phyloP scores from a whole-genome alignment of 352 stramenopile species.

The Phytophthora palmivora region DNA sequence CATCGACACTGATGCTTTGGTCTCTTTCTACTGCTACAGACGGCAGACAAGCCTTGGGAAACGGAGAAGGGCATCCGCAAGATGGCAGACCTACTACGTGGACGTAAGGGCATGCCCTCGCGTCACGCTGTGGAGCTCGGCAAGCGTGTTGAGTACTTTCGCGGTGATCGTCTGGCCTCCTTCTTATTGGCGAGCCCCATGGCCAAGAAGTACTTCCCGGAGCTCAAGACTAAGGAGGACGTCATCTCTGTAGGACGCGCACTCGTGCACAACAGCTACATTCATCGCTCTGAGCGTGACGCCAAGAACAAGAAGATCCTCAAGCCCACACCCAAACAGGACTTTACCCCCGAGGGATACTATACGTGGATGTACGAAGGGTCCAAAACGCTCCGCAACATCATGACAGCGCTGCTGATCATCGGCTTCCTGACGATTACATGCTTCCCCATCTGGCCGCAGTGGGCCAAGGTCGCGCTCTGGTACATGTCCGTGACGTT shows the following conservation, averaged over 20 bases:
- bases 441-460: constrained; percentile 99
- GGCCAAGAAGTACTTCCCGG: constrained; percentile 86
- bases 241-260: constrained; percentile 73
- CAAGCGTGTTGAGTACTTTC: constrained; percentile 94
- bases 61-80: constrained; percentile 77
- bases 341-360: constrained; percentile 96
- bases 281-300: constrained; percentile 89
- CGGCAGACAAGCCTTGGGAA: constrained; percentile 69
- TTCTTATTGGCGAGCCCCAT: constrained; percentile 84
- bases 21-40: constrained; percentile 30
- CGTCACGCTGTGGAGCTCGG: constrained; percentile 91
- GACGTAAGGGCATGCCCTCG: constrained; percentile 88
- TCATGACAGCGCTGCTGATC: constrained; percentile 97
- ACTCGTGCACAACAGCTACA: constrained; percentile 84
- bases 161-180: constrained; percentile 84
- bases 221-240: constrained; percentile 84
- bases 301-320: constrained; percentile 89
- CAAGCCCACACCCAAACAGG: constrained; percentile 82
- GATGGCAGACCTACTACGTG: constrained; percentile 86
- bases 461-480: constrained; percentile 97
- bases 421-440: constrained; percentile 97
- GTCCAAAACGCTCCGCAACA: constrained; percentile 97
- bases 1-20: constrained; percentile 19
- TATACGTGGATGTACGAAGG: constrained; percentile 99
- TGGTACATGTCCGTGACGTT: constrained; percentile 99